A percentile compares a stretch with the other conserved stretches of the same genome.
Evolutionary conservation across 1,284 basidiomycete genomes (phyloP).

Genomic region (Pseudozyma pruni): DNA sequence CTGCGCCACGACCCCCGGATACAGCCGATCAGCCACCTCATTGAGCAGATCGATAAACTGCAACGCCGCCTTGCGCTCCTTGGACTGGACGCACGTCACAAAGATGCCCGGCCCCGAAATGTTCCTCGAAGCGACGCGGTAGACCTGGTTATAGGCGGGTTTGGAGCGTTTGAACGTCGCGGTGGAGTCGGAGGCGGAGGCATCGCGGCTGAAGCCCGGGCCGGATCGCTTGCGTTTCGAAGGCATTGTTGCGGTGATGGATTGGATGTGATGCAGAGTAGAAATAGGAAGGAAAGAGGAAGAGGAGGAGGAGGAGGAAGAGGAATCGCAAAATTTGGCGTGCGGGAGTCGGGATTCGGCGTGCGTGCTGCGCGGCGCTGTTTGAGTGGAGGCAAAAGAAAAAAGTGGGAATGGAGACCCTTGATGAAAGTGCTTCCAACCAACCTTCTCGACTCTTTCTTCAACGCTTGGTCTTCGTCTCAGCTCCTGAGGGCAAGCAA

Average conservation of each 20-base stretch:
- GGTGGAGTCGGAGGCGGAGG: not conserved
- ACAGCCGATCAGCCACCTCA: constrained; percentile 54
- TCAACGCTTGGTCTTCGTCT: too few species aligned
- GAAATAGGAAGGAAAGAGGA: not conserved
- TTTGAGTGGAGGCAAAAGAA: constrained; percentile 3
- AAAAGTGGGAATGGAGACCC: constrained; percentile 1
- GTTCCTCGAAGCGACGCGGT: constrained; percentile 28
- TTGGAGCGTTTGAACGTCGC: constrained; percentile 19
- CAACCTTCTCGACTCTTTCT: not conserved
- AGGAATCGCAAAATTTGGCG: constrained; percentile 1
- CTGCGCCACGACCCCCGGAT: constrained; percentile 41
- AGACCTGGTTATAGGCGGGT: constrained; percentile 35
- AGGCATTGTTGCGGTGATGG: constrained; percentile 16
- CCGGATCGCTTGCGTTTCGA: constrained; percentile 46
- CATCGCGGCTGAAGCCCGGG: constrained; percentile 37
- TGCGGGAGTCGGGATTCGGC: constrained; percentile 8
- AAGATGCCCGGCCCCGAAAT: constrained; percentile 58
- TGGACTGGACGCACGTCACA: constrained; percentile 54
- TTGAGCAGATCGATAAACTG: constrained; percentile 60
- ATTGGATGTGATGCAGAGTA: not conserved
- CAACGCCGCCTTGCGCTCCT: constrained; percentile 61
- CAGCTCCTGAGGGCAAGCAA: too few species aligned
- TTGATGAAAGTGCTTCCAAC: not conserved
- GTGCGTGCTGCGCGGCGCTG: not conserved
- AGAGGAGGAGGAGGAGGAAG: not conserved